Conservation (phyloP, 768 basidiomycete species). For the Lentinula aciculospora region DNA sequence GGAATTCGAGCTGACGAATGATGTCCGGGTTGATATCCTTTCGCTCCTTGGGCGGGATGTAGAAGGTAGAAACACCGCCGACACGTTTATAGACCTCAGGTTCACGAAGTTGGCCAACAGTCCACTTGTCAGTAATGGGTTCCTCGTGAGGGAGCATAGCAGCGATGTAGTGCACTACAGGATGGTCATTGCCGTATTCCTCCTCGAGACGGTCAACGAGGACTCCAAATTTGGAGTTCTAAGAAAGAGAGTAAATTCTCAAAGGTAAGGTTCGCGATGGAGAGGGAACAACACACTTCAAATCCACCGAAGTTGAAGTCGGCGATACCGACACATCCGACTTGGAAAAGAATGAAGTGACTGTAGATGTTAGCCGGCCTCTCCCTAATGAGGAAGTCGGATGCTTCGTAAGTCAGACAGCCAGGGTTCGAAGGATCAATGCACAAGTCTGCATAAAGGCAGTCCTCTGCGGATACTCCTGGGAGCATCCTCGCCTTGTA, state of each 20-base stretch:
- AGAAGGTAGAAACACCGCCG: conserved; percentile 6
- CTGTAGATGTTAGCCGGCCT: background rate
- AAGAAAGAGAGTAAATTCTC: background rate
- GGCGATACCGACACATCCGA: conserved; percentile 5
- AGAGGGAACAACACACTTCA: background rate
- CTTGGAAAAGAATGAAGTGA: conserved; percentile 3
- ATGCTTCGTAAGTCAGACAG: conserved; percentile 7
- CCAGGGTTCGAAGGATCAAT: conserved; percentile 7
- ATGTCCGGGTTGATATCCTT: background rate
- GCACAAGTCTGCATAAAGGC: conserved; percentile 6
- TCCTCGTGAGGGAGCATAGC: conserved; percentile 1
- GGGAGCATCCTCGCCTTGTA: conserved; percentile 3
- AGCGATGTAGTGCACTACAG: conserved; percentile 6
- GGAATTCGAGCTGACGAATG: background rate
- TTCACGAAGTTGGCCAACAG: conserved; percentile 1
- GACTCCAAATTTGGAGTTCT: conserved; percentile 1
- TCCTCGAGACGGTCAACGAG: conserved; percentile 7
- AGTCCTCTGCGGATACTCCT: conserved; percentile 6
- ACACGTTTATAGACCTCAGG: background rate
- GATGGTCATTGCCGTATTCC: conserved; percentile 1
- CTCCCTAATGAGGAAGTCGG: conserved; percentile 4
- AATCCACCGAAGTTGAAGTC: conserved; percentile 5
- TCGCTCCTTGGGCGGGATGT: conserved; percentile 1
- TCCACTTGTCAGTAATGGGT: background rate
- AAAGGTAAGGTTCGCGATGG: background rate